Evolutionary conservation across 2,329 filamentous ascomycete species (phyloP), one percentile per base, ranked within the genome.

Genomic region (Xylariales sp.): DNA sequence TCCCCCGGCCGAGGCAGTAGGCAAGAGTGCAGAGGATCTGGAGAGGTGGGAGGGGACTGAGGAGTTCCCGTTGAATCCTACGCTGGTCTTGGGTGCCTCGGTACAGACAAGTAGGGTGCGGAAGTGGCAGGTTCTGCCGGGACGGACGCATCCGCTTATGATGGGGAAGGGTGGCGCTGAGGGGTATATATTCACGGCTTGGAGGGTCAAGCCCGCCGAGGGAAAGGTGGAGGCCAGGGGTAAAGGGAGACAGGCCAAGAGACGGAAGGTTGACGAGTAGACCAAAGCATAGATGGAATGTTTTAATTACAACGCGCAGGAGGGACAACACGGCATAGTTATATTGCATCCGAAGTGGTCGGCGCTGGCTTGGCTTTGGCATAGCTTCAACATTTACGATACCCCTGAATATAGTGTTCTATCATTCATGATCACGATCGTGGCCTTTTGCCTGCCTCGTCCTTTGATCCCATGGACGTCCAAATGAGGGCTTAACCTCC

Each of bases 131-230:
- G 90, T 96, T 2, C 63, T 98, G 34, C 93, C 93, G 0, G 87
- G 88, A 1, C 72, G 93, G 40, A 97, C 93, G 39, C 93, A 98
- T 66, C 93, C 93, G 5, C 64, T 94, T 42, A 98, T 98, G 93
- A 95, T 87, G 45, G 82, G 82, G 27, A 76, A 78, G 29, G 93
- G 93, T 15, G 91, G 91, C 1, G 81, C 88, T 0, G 91, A 97
- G 57, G 93, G 93, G 0, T 98, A 88, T 61, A 61, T 98, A 3
- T 89, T 97, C 51, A 91, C 88, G 20, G 91, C 77, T 0, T 87
- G 85, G 59, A 78, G 82, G 51, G 88, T 93, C 1, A 68, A 91
- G 33, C 93, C 93, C 0, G 80, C 86, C 0, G 78, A 87, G 54
- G 88, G 86, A 2, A 81, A 76, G 52, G 84, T 96, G 4, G 84